Base-by-base conservation (phyloP, 1,284 basidiomycete genomes). In the Sanghuangporus baumii region DNA sequence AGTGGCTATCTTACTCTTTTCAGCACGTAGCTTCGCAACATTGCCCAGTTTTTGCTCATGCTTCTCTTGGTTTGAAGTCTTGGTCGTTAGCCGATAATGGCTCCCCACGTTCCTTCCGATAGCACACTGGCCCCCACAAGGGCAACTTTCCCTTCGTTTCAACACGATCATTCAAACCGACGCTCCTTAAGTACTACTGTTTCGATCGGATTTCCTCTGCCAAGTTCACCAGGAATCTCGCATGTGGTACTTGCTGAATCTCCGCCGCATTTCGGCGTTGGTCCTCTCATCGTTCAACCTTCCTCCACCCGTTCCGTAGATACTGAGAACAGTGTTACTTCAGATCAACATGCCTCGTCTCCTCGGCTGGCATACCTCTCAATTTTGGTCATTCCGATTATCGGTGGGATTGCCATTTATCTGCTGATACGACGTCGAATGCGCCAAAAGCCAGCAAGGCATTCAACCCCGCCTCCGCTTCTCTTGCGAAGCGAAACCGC, bases 51-150 rank as follows among this genome's bases (percentile, higher is more conserved):
- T 20, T 14, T 18, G 40, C 34, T 51, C 58, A 11, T 37, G 9
- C 8, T 18, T 54, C 34, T 51, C 58, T 20, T 37, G 9, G 4
- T 43, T 46, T 34, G 37, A 18, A 14, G 7, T 9, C 38, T 57
- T 11, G 18, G 7, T 40, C 18, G 11, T 9, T 56, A 56, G 54
- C 38, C 41, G 34, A 36, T 31, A 14, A 63, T 63, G 62, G 62
- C 62, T 34, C 62, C 62, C 11, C 55, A 59, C 62, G 18, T 46
- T 48, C 57, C 36, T 59, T 52, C 57, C 52, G 55, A 59, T 34
- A 34, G n/a, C 23, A 63, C 62, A 36, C 23, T 26, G 48, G 52
- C 31, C 9, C 36, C 54, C 14, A 40, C 55, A 26, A 14, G 16
- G n/a, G 14, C 60, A n/a, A 48, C 34, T 20, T 36, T 34, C 36